Percentiles rank a stretch among this genome's conserved stretches.
Evolutionary conservation across 2,329 filamentous ascomycete species (phyloP).

Genomic region (Aspergillus cejpii): DNA sequence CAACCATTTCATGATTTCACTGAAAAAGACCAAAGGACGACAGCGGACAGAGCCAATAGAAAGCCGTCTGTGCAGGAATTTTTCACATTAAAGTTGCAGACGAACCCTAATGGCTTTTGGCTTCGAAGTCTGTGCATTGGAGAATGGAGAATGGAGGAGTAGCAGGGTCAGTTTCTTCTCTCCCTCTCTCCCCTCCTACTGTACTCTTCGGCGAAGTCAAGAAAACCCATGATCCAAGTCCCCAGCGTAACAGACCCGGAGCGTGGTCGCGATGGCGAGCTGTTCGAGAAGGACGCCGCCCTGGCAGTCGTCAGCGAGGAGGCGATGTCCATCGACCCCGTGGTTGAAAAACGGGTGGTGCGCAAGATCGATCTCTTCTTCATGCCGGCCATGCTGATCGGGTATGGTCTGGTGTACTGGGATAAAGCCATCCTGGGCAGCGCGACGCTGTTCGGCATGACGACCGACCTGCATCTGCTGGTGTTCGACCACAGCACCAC

Average conservation of each 20-base stretch:
- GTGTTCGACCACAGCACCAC: conserved; percentile 46
- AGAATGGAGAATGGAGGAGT: too few species aligned
- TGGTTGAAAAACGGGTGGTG: conserved; percentile 51
- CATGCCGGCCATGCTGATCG: conserved; percentile 60
- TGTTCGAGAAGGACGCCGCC: conserved; percentile 48
- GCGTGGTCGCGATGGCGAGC: conserved; percentile 2
- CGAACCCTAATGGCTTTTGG: too few species aligned
- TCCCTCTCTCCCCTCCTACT: too few species aligned
- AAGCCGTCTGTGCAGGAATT: too few species aligned
- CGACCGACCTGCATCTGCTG: conserved; percentile 56
- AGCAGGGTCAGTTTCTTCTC: too few species aligned
- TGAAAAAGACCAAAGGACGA: too few species aligned
- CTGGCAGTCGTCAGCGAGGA: conserved; percentile 54
- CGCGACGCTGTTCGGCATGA: conserved; percentile 71
- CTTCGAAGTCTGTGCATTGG: too few species aligned
- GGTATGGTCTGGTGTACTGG: conserved; percentile 62
- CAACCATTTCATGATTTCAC: too few species aligned
- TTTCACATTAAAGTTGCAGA: too few species aligned
- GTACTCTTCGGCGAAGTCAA: neutral
- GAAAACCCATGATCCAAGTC: conserved; percentile 22
- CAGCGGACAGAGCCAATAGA: too few species aligned
- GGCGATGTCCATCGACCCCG: conserved; percentile 46
- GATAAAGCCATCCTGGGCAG: conserved; percentile 70
- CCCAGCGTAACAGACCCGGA: conserved; percentile 11
- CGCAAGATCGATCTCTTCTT: conserved; percentile 62